Conservation (phyloP, 2,329 filamentous ascomycete species). For the Clonostachys rosea region DNA sequence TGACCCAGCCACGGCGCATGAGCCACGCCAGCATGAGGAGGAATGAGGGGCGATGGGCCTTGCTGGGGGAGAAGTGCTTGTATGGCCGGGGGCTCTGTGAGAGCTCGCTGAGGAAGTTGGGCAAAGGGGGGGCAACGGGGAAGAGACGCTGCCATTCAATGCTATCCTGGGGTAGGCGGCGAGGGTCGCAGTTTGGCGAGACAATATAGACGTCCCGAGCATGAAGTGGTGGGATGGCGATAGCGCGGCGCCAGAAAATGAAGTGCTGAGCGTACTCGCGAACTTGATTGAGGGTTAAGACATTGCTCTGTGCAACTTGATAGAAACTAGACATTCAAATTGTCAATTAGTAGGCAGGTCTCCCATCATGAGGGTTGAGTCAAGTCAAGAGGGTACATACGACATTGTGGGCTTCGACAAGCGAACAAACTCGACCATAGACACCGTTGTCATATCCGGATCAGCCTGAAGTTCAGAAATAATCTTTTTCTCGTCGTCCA, state of each 20-base stretch:
- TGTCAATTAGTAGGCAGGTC: background rate
- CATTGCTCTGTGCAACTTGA: slow-evolving; percentile 66
- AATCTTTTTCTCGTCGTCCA: slow-evolving; percentile 75
- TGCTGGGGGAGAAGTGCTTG: slow-evolving; percentile 78
- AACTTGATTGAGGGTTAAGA: slow-evolving; percentile 74
- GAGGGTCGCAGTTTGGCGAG: slow-evolving; percentile 81
- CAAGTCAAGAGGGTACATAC: slow-evolving; percentile 25
- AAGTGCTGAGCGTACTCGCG: slow-evolving; percentile 88
- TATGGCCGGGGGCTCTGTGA: slow-evolving; percentile 79
- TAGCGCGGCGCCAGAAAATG: slow-evolving; percentile 91
- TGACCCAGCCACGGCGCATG: slow-evolving; percentile 88
- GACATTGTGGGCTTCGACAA: slow-evolving; percentile 66
- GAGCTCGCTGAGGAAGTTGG: slow-evolving; percentile 81
- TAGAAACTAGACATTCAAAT: slow-evolving; percentile 38
- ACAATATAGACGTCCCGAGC: slow-evolving; percentile 87
- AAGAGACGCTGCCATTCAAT: slow-evolving; percentile 74
- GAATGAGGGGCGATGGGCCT: slow-evolving; percentile 82
- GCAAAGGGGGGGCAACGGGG: slow-evolving; percentile 74
- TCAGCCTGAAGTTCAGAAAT: slow-evolving; percentile 73
- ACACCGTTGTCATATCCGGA: slow-evolving; percentile 68
- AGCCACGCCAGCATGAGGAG: slow-evolving; percentile 92
- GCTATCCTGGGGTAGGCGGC: slow-evolving; percentile 63
- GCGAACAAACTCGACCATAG: slow-evolving; percentile 77
- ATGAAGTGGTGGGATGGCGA: slow-evolving; percentile 86
- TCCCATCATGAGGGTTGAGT: background rate